Percentiles rank a stretch among this genome's conserved stretches.
Conservation (phyloP, 2,329 filamentous ascomycete species). For the Diaporthe sp. region DNA sequence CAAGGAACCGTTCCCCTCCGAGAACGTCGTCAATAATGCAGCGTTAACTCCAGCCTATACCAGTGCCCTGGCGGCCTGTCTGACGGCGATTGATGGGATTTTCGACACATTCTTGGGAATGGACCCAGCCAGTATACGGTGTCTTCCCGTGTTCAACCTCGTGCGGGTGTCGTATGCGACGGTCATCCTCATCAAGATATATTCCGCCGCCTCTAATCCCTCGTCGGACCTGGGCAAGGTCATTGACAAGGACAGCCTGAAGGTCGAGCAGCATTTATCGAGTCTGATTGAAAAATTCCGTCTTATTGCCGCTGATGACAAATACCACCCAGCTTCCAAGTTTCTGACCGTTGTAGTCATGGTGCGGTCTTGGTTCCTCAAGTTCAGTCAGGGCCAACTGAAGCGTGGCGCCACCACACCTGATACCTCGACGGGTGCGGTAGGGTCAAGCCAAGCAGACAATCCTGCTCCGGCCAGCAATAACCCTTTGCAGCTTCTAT, state of each 20-base stretch:
- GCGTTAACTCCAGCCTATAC: constrained; percentile 71
- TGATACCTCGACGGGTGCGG: constrained; percentile 42
- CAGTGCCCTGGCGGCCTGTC: constrained; percentile 75
- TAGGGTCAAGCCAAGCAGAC: constrained; percentile 44
- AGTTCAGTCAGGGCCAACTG: constrained; percentile 49
- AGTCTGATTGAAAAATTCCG: constrained; percentile 78
- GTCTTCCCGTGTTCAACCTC: constrained; percentile 78
- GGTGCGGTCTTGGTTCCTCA: constrained; percentile 78
- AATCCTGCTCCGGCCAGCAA: constrained; percentile 55
- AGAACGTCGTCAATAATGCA: constrained; percentile 57
- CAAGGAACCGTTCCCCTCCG: constrained; percentile 61
- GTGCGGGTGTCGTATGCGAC: constrained; percentile 80
- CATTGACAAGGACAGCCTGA: constrained; percentile 77
- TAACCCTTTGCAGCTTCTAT: constrained; percentile 69
- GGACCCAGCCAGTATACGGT: constrained; percentile 70
- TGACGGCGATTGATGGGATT: constrained; percentile 75
- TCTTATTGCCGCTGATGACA: constrained; percentile 72
- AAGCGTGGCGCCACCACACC: constrained; percentile 35
- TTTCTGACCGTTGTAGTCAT: constrained; percentile 80
- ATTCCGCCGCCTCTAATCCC: constrained; percentile 75
- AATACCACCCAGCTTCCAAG: constrained; percentile 76
- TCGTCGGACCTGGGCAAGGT: constrained; percentile 78
- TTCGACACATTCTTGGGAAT: constrained; percentile 76
- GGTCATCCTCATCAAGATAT: constrained; percentile 81
- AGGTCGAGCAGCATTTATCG: constrained; percentile 76